Evolutionary conservation across 306 rosid species (phyloP).

Genomic region (Pyrus communis): DNA sequence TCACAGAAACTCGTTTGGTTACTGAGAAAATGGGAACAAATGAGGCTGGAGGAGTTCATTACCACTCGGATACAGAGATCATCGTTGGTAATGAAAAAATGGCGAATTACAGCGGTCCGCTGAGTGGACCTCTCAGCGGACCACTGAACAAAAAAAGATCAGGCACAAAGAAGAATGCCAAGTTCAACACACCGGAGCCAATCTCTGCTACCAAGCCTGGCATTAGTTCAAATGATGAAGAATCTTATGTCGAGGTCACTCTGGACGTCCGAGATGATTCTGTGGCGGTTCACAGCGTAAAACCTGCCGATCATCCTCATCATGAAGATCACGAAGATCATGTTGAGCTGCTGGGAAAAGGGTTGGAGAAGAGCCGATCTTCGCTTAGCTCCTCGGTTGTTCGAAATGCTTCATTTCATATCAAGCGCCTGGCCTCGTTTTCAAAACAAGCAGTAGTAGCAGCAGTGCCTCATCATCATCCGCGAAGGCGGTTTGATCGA

Average conservation of each 20-base stretch:
- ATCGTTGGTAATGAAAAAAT: background rate
- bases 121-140: background rate
- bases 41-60: background rate
- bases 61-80: background rate
- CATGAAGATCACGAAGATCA: background rate
- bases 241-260: slow-evolving; percentile 32
- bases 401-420: slow-evolving; percentile 21
- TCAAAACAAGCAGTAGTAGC: background rate
- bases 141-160: background rate
- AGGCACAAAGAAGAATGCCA: background rate
- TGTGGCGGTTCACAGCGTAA: slow-evolving; percentile 40
- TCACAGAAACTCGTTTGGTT: background rate
- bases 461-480: slow-evolving; percentile 4
- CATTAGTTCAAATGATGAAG: background rate
- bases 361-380: slow-evolving; percentile 20
- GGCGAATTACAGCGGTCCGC: background rate
- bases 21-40: background rate
- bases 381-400: background rate
- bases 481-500: slow-evolving; percentile 30
- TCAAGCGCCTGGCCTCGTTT: slow-evolving; percentile 28
- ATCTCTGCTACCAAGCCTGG: background rate
- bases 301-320: slow-evolving; percentile 7
- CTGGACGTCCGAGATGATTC: slow-evolving; percentile 35
- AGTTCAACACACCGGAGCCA: background rate
- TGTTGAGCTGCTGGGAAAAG: slow-evolving; percentile 25